Percentiles rank a stretch among this genome's conserved stretches.
phyloP scores from a whole-genome alignment of 257 asterid species.

The Nicotiana attenuata region DNA sequence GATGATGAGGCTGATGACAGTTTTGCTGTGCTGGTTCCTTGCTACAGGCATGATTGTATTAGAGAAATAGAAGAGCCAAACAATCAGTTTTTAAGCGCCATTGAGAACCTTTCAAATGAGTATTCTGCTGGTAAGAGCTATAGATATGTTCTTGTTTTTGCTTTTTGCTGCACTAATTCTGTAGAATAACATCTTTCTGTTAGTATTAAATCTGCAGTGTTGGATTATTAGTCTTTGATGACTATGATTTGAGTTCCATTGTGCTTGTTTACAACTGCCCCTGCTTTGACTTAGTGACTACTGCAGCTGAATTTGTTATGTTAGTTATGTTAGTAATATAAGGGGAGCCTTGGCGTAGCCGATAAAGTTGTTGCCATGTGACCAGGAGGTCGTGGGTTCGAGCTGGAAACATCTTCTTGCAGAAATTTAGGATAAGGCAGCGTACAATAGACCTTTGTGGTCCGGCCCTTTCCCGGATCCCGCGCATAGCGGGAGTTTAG shows the following conservation, averaged over 20 bases:
- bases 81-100: conserved; percentile 43
- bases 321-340: neutral
- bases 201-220: neutral
- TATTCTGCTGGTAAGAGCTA: conserved; percentile 52
- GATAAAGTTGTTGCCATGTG: no score
- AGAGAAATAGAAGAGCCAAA: conserved; percentile 31
- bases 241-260: neutral
- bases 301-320: neutral
- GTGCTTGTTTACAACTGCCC: neutral
- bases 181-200: neutral
- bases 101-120: conserved; percentile 46
- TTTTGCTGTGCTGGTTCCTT: conserved; percentile 93
- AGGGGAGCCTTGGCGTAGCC: no score
- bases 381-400: no score
- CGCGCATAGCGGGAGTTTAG: no score
- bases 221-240: neutral
- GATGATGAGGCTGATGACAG: conserved; percentile 72
- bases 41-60: conserved; percentile 58
- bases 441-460: no score
- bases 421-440: no score
- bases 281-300: neutral
- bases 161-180: neutral
- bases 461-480: no score
- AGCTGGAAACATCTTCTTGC: no score
- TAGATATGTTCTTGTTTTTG: neutral